Evolutionary conservation across 371 early-diverging fungal genomes (phyloP).

Genomic region (Capillidium rhysosporum): DNA sequence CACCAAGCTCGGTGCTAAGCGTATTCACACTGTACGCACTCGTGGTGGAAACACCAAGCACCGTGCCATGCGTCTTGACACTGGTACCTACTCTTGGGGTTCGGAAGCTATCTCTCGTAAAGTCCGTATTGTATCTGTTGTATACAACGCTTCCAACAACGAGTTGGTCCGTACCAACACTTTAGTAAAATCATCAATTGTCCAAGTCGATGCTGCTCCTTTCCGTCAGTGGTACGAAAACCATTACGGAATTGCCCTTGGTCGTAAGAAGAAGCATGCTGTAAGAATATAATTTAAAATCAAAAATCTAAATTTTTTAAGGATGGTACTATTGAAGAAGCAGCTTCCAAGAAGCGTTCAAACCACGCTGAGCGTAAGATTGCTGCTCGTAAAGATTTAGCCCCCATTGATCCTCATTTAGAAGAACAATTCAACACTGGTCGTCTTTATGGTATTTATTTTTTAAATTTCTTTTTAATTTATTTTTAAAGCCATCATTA

Average conservation of each 20-base stretch:
- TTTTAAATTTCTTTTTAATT: neutral
- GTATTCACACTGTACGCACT: constrained; percentile 87
- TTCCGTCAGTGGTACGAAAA: constrained; percentile 98
- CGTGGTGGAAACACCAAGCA: constrained; percentile 99
- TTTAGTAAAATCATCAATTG: constrained; percentile 95
- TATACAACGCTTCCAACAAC: constrained; percentile 99
- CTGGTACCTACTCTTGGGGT: constrained; percentile 97
- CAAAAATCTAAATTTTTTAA: neutral
- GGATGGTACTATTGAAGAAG: constrained; percentile 15
- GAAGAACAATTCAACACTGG: constrained; percentile 94
- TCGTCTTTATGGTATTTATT: constrained; percentile 61
- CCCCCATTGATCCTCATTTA: constrained; percentile 72
- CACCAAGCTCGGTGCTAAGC: constrained; percentile 94
- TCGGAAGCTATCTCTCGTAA: constrained; percentile 88
- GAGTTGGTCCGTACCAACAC: constrained; percentile 99
- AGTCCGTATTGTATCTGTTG: constrained; percentile 92
- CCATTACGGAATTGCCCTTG: constrained; percentile 79
- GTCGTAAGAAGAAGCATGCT: constrained; percentile 59
- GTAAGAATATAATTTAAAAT: neutral
- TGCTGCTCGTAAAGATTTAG: constrained; percentile 54
- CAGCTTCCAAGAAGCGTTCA: constrained; percentile 62
- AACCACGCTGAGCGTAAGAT: constrained; percentile 79
- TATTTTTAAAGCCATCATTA: constrained; percentile 41
- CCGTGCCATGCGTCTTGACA: constrained; percentile 95
- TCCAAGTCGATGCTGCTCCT: constrained; percentile 97